Conservation (phyloP, 2,329 filamentous ascomycete species). For the Penicillium concentricum region DNA sequence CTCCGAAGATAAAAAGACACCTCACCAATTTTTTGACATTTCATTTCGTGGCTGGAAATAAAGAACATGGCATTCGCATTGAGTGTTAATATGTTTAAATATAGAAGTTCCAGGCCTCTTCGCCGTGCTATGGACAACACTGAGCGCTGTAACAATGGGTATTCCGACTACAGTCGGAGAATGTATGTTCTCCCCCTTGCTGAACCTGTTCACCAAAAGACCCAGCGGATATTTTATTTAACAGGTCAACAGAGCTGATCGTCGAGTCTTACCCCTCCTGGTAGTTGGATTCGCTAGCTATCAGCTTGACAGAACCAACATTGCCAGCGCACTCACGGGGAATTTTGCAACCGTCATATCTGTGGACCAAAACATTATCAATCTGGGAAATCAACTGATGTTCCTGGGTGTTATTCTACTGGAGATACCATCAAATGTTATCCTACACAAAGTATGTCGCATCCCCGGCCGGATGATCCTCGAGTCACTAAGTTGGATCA, state of each 20-base stretch:
- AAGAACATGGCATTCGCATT: too few species aligned
- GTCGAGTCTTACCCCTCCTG: conserved; percentile 50
- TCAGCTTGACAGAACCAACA: conserved; percentile 55
- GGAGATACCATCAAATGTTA: conserved; percentile 54
- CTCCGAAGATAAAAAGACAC: not conserved
- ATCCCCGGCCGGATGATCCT: not conserved
- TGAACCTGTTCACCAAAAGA: not conserved
- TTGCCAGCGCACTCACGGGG: conserved; percentile 52
- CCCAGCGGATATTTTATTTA: not conserved
- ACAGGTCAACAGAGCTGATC: conserved; percentile 43
- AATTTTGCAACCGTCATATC: conserved; percentile 47
- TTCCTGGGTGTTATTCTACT: conserved; percentile 52
- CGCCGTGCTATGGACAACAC: not conserved
- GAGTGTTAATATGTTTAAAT: not conserved
- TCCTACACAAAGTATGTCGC: conserved; percentile 22
- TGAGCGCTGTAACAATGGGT: not conserved
- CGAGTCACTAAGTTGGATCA: conserved; percentile 24
- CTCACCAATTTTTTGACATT: not conserved
- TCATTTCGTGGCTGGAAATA: not conserved
- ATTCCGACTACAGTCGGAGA: not conserved
- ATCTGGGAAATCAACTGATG: conserved; percentile 56
- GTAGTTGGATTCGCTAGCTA: conserved; percentile 53
- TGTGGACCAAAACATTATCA: conserved; percentile 50
- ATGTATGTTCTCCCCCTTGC: not conserved
- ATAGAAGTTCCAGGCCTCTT: not conserved